phyloP scores from a whole-genome alignment of 352 stramenopile species.

The Globisporangium ultimum region DNA sequence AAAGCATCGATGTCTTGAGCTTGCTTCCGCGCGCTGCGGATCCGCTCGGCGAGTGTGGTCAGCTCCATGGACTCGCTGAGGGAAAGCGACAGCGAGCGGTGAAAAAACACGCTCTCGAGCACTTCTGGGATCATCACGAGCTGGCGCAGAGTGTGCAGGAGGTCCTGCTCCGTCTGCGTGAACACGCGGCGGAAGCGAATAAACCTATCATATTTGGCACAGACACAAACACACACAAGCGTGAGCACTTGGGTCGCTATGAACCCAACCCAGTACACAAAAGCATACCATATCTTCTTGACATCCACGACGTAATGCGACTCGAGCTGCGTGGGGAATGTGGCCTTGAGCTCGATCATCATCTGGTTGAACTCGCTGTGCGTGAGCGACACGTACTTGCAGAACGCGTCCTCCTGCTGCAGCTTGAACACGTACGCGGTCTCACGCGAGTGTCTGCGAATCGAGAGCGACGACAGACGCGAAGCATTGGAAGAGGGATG shows the following conservation, averaged over 20 bases:
- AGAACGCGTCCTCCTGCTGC: conserved; percentile 9
- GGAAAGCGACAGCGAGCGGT: conserved; percentile 13
- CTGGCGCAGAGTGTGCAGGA: conserved; percentile 24
- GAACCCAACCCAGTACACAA: no score
- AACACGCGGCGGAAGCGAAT: conserved; percentile 15
- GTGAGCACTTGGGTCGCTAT: no score
- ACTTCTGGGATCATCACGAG: conserved; percentile 25
- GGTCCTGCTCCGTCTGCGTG: conserved; percentile 16
- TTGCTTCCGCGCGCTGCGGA: conserved; percentile 10
- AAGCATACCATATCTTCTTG: conserved; percentile 18
- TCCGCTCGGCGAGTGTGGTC: conserved; percentile 4
- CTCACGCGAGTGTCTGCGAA: conserved; percentile 2
- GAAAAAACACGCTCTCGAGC: conserved; percentile 21
- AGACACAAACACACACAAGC: background rate
- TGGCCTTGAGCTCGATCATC: conserved; percentile 13
- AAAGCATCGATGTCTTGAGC: conserved; percentile 16
- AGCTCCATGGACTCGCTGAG: conserved; percentile 5
- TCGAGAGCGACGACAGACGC: background rate
- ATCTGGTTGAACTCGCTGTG: conserved; percentile 16
- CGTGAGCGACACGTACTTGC: conserved; percentile 18
- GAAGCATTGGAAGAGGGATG: background rate
- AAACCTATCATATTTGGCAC: conserved; percentile 9
- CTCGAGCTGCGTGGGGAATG: conserved; percentile 20
- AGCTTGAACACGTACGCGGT: conserved; percentile 14
- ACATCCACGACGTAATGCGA: conserved; percentile 22